Percentiles rank a stretch among this genome's conserved stretches.
These are phyloP conservation scores for Ceratocystis cubensis DNA, from an alignment of 2,329 filamentous ascomycete genomes.

Conservation along the genomic window DNA sequence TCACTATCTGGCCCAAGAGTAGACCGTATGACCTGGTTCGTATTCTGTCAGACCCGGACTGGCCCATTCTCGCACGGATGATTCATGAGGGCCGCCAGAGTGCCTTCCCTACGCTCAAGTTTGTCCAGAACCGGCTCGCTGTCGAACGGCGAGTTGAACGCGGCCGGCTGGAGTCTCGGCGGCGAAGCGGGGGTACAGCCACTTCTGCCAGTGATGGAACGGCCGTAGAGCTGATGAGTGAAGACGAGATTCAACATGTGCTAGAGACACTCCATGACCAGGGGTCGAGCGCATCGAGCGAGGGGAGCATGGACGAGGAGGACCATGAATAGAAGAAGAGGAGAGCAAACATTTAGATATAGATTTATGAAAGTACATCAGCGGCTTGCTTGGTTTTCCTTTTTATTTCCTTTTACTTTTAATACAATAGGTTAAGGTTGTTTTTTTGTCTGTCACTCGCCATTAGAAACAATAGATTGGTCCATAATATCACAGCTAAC, in stretches of 20 bases:
- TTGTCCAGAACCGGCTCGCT: constrained; percentile 75
- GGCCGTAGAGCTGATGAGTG: constrained; percentile 48
- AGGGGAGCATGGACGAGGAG: constrained; percentile 15
- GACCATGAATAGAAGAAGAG: not conserved
- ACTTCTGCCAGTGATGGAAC: constrained; percentile 24
- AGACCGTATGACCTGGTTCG: constrained; percentile 66
- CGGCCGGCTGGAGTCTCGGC: constrained; percentile 43
- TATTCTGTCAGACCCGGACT: constrained; percentile 73
- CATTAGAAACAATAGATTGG: not conserved
- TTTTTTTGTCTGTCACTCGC: not conserved
- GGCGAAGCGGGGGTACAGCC: not conserved
- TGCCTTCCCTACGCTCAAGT: constrained; percentile 82
- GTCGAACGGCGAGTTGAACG: constrained; percentile 59
- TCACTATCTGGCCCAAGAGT: constrained; percentile 91
- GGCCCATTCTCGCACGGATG: constrained; percentile 69
- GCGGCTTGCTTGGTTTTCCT: not conserved
- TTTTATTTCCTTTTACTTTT: not conserved
- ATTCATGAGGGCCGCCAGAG: constrained; percentile 80
- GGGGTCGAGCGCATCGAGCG: constrained; percentile 18
- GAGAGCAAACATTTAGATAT: not conserved
- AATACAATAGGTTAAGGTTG: not conserved
- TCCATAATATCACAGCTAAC: no score
- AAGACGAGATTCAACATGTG: constrained; percentile 45
- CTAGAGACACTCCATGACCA: constrained; percentile 27
- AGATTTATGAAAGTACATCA: not conserved